Evolutionary conservation across 116 monocot genomes (phyloP).

Genomic region (Zostera marina): DNA sequence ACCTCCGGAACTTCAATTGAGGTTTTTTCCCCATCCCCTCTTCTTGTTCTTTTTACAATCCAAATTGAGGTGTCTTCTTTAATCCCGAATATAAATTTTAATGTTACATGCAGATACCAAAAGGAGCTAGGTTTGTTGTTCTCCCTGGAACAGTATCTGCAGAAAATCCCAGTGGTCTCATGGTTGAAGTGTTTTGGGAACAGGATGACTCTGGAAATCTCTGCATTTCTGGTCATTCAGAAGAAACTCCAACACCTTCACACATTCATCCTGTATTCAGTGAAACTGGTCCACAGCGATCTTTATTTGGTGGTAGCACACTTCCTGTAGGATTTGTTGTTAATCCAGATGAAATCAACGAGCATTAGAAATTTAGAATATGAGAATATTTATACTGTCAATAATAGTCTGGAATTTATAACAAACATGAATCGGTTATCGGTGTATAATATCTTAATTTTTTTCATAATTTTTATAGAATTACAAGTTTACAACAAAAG

Average conservation of each 20-base stretch:
- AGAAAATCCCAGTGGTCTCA: slow-evolving; percentile 63
- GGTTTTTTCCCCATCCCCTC: slow-evolving; percentile 12
- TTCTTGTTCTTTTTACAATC: neutral
- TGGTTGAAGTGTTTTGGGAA: slow-evolving; percentile 91
- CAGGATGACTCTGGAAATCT: slow-evolving; percentile 69
- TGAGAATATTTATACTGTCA: too few species aligned
- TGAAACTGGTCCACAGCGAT: slow-evolving; percentile 7
- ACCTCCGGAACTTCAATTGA: slow-evolving; percentile 58
- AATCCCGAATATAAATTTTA: neutral
- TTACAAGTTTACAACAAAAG: too few species aligned
- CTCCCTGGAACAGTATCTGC: slow-evolving; percentile 53
- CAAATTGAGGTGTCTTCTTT: neutral
- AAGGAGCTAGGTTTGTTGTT: slow-evolving; percentile 63
- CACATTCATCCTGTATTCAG: slow-evolving; percentile 15
- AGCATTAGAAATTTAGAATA: slow-evolving; percentile 4
- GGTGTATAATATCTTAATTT: too few species aligned
- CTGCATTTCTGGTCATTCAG: slow-evolving; percentile 72
- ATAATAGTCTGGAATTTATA: too few species aligned
- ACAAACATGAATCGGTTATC: too few species aligned
- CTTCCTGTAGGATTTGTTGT: slow-evolving; percentile 31
- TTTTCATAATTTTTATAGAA: too few species aligned
- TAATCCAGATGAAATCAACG: slow-evolving; percentile 23
- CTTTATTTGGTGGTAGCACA: slow-evolving; percentile 1
- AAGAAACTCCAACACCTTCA: slow-evolving; percentile 39
- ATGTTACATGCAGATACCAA: slow-evolving; percentile 44